phyloP scores from a whole-genome alignment of 2,329 filamentous ascomycete genomes.

The Trichoderma sp. region DNA sequence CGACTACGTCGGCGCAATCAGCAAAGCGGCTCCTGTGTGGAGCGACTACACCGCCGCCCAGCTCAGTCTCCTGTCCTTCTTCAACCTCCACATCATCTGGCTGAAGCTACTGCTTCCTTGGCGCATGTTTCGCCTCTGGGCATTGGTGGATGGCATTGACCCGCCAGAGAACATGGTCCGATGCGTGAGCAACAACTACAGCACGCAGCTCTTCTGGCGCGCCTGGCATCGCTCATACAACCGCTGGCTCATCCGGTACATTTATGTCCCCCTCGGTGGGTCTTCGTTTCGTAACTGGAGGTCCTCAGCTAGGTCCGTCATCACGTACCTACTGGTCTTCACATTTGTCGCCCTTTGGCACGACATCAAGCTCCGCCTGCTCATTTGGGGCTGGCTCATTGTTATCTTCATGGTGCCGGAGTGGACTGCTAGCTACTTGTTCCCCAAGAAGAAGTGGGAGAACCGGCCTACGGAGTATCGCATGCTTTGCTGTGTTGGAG shows the following conservation, averaged over 20 bases:
- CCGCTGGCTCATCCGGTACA: constrained; percentile 88
- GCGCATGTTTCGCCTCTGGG: constrained; percentile 99
- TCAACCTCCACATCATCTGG: constrained; percentile 98
- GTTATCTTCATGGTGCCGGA: constrained; percentile 93
- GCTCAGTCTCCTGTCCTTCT: constrained; percentile 85
- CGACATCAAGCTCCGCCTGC: constrained; percentile 84
- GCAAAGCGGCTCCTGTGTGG: constrained; percentile 78
- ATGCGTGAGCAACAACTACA: constrained; percentile 94
- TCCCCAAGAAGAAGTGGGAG: constrained; percentile 72
- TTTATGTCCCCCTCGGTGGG: constrained; percentile 89
- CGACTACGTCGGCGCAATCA: constrained; percentile 91
- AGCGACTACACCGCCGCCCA: constrained; percentile 79
- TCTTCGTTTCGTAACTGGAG: constrained; percentile 47
- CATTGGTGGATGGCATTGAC: constrained; percentile 84
- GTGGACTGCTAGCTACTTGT: constrained; percentile 66
- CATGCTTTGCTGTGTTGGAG: constrained; percentile 75
- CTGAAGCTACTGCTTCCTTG: constrained; percentile 93
- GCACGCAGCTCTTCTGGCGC: constrained; percentile 88
- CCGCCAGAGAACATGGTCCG: constrained; percentile 98
- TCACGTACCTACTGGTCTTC: constrained; percentile 82
- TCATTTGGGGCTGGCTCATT: constrained; percentile 97
- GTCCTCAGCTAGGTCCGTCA: constrained; percentile 56
- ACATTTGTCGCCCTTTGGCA: constrained; percentile 98
- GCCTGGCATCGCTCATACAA: constrained; percentile 96
- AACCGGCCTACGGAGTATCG: constrained; percentile 69